Base-by-base conservation (phyloP, 768 basidiomycete species). In the Boletellus ananiceps region DNA sequence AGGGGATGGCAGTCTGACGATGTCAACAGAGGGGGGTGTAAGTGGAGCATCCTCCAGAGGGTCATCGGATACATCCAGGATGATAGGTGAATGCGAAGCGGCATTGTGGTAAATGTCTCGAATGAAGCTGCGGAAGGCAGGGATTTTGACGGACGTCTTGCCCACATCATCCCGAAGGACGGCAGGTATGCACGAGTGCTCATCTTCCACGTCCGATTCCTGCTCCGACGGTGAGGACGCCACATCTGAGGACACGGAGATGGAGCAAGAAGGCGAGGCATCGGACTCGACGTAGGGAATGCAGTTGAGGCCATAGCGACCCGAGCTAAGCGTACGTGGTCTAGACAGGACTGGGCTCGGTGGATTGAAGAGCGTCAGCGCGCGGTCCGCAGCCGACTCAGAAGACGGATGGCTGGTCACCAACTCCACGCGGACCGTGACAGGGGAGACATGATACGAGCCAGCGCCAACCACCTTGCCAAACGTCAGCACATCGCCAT, bases 401-500 rank as follows among this genome's bases (percentile, higher is more conserved):
- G 46, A 54, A 49, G 49, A 16, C 5, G 48, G 47, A 29, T 16
- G 23, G 39, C 56, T 42, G 16, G 45, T 54, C 39, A 83, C 53
- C 34, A 88, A 67, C 63, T 83, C 76, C 32, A 88, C 74, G 21
- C 79, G 75, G 37, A 72, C 82, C 19, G 79, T 77, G 36, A 89
- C 71, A 12, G 87, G 87, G 3, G 73, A 71, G 27, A 88, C 87
- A 23, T 75, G 67, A 45, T 78, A 78, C 19, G 77, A 74, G 41
- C 79, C 78, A 51, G 78, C 77, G 33, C 81, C 83, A 1, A 91
- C 88, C 5, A 75, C 70, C 68, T 89, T 90, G 57, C 88, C 88
- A 58, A 91, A 87, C 2, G 86, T 89, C 50, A 91, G 57, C 29
- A 79, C 64, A 60, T 89, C 88, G 51, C 85, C 86, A 58, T 88